Conservation (phyloP, 2,329 filamentous ascomycete genomes). For the Fusarium nisikadoi region DNA sequence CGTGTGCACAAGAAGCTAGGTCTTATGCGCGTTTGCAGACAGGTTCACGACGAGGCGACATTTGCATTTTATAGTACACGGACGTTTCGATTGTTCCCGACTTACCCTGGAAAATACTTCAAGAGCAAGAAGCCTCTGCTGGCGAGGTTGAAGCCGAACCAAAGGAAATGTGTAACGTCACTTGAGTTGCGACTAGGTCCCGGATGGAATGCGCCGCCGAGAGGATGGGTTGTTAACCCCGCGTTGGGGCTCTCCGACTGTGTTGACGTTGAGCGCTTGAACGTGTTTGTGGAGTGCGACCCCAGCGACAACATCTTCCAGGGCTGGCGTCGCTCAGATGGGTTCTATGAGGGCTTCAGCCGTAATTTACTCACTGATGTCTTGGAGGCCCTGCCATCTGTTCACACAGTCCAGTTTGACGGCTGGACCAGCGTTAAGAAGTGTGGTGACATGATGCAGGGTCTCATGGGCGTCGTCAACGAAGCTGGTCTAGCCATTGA, state of each 20-base stretch:
- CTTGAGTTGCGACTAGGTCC: constrained; percentile 78
- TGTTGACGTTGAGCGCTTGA: constrained; percentile 66
- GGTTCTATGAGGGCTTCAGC: constrained; percentile 77
- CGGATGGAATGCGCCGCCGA: constrained; percentile 76
- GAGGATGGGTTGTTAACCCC: constrained; percentile 74
- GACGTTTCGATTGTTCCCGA: constrained; percentile 74
- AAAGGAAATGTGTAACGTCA: constrained; percentile 68
- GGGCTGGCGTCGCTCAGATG: constrained; percentile 72
- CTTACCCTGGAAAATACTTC: constrained; percentile 71
- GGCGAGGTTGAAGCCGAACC: constrained; percentile 69
- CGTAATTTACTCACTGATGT: constrained; percentile 66
- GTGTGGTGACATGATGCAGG: constrained; percentile 71
- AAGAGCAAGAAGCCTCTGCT: constrained; percentile 79
- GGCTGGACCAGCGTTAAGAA: constrained; percentile 74
- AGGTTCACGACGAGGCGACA: constrained; percentile 71
- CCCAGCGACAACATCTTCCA: constrained; percentile 74
- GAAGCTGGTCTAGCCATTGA: constrained; percentile 63
- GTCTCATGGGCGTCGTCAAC: constrained; percentile 64
- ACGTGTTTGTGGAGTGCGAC: constrained; percentile 78
- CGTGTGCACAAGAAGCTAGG: constrained; percentile 68
- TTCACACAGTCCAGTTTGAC: constrained; percentile 74
- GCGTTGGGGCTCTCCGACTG: constrained; percentile 73
- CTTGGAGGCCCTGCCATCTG: constrained; percentile 64
- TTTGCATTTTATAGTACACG: constrained; percentile 73
- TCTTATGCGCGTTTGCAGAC: constrained; percentile 69